Conservation (phyloP, 257 asterid genomes). For the Phtheirospermum japonicum region DNA sequence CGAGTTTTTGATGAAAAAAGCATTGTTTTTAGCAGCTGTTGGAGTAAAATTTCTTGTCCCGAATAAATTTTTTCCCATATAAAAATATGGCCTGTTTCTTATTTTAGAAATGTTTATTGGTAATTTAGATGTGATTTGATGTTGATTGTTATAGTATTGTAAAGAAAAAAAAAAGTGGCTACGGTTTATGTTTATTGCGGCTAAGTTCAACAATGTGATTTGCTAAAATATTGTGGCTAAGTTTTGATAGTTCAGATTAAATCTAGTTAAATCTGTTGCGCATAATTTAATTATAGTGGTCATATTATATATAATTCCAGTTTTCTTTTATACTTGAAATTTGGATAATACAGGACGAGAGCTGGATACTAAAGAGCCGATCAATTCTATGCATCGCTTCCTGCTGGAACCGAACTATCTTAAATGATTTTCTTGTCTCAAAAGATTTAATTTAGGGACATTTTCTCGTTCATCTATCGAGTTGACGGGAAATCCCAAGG, state of each 20-base stretch:
- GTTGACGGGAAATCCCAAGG: no score
- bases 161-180: not conserved
- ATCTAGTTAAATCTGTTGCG: conserved; percentile 2
- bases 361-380: no score
- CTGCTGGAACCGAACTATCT: conserved; percentile 97
- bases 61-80: not conserved
- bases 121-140: not conserved
- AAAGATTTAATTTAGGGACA: no score
- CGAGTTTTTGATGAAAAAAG: not conserved
- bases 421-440: no score
- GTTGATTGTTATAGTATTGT: not conserved
- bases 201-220: not conserved
- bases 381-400: conserved; percentile 91
- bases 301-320: not conserved
- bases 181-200: not conserved
- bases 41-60: conserved; percentile 1
- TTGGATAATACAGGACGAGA: no score
- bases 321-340: no score
- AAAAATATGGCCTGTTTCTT: not conserved
- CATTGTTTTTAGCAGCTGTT: conserved; percentile 3
- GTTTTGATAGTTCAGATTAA: not conserved
- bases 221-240: no score
- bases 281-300: not conserved
- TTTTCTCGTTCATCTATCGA: no score
- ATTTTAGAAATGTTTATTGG: not conserved